phyloP scores from a whole-genome alignment of 192 early-diverging fungal genomes.

The Paraglomus brasilianum region DNA sequence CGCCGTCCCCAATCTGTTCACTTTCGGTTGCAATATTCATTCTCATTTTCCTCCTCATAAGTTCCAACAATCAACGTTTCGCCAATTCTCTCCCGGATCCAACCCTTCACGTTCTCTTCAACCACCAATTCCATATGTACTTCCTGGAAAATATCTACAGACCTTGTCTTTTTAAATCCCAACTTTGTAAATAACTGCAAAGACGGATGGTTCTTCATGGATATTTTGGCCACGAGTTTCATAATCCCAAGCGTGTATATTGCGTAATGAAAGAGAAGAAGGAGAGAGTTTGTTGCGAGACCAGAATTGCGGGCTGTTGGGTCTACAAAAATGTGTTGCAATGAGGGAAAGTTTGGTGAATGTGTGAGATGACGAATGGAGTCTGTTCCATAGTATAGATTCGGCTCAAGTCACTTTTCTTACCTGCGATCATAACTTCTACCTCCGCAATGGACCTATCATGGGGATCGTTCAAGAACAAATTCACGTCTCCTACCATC shows the following conservation, averaged over 20 bases:
- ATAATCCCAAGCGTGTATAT: slow-evolving; percentile 44
- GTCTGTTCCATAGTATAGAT: background rate
- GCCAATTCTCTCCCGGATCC: background rate
- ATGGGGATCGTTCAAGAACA: slow-evolving; percentile 85
- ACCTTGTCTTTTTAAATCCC: slow-evolving; percentile 52
- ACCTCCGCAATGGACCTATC: slow-evolving; percentile 75
- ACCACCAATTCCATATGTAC: slow-evolving; percentile 53
- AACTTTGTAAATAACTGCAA: slow-evolving; percentile 60
- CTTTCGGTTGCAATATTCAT: too few species aligned
- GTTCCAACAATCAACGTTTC: too few species aligned
- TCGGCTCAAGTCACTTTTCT: slow-evolving; percentile 17
- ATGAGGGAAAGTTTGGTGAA: background rate
- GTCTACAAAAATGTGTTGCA: slow-evolving; percentile 6
- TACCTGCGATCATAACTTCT: slow-evolving; percentile 94
- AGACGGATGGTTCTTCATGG: slow-evolving; percentile 58
- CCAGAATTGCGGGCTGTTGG: background rate
- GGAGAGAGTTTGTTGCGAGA: background rate
- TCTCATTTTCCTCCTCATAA: too few species aligned
- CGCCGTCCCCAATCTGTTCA: too few species aligned
- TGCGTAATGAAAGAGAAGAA: slow-evolving; percentile 15
- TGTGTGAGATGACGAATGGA: background rate
- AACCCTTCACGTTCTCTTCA: background rate
- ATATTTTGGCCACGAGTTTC: slow-evolving; percentile 65
- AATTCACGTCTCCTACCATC: slow-evolving; percentile 96
- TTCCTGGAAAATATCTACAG: slow-evolving; percentile 66